Base-by-base conservation (phyloP, 192 early-diverging fungal genomes). In the Radiomyces spectabilis region DNA sequence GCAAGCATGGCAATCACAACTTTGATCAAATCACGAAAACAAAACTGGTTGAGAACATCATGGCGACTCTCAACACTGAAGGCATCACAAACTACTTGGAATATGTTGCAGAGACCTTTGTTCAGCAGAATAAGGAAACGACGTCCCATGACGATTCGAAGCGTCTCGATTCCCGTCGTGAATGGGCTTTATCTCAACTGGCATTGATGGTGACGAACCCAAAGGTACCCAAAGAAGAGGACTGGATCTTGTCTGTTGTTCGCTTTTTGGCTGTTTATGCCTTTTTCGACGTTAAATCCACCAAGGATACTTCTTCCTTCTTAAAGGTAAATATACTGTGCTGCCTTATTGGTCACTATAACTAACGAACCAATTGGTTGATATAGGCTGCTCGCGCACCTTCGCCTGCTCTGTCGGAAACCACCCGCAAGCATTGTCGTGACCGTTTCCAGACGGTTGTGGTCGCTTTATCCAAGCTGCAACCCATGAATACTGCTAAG, bases 101-200 rank as follows among this genome's bases (percentile, higher is more conserved):
- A 35, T 89, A 89, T 62, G 67, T 97, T 53, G 78, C 81, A 34
- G 62, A 75, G 32, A 60, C 82, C 32, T 90, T 93, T 59, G 41
- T 89, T 45, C 61, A 73, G 39, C 82, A 79, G 35, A 47, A 56
- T 47, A 55, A 43, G 15, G 24, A 16, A 9, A 13, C 24, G 24
- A n/a, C n/a, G n/a, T n/a, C n/a, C n/a, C n/a, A n/a, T n/a, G 65
- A 59, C 35, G 57, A 66, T 18, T 64, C 62, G 4, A 51, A 61
- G 24, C 66, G 59, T 37, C 54, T 76, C 12, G 79, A 84, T 41
- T 59, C 65, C 27, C 81, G 77, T 57, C 81, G 89, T 39, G 68
- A 62, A 32, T 97, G 94, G 94, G 83, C 77, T 5, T 37, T 92
- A 6, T 83, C 92, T 33, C 89, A 93, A 68, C 83, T 97, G 81